Percentiles rank a stretch among this genome's conserved stretches.
Evolutionary conservation across 441 rosid genomes (phyloP).

Genomic region (Breynia disticha): DNA sequence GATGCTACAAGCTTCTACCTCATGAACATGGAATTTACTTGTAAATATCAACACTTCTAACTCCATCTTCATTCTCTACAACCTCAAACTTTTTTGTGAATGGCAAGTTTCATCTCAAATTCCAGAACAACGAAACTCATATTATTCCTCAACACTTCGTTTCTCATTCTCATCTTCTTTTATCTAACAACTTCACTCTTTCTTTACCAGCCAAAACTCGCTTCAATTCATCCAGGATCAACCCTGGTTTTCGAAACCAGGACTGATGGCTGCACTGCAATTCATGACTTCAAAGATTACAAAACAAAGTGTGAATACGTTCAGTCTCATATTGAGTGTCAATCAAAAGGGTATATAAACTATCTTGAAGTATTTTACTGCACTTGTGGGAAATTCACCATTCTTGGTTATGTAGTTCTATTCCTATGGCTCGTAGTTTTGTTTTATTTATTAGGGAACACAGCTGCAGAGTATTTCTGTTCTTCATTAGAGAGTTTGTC

Average conservation of each 20-base stretch:
- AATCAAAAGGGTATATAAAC: slow-evolving; percentile 70
- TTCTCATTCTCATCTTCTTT: slow-evolving; percentile 33
- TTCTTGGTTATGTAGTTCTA: slow-evolving; percentile 42
- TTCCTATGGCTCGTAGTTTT: slow-evolving; percentile 56
- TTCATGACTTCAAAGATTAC: slow-evolving; percentile 33
- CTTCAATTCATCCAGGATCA: slow-evolving; percentile 3
- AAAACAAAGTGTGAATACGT: slow-evolving; percentile 47
- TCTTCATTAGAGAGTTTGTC: slow-evolving; percentile 70
- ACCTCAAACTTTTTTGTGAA: slow-evolving; percentile 15
- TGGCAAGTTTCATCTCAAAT: slow-evolving; percentile 19
- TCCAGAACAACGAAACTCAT: background rate
- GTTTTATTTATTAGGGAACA: slow-evolving; percentile 74
- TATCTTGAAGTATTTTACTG: slow-evolving; percentile 76
- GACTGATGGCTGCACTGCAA: slow-evolving; percentile 23
- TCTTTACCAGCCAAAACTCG: slow-evolving; percentile 14
- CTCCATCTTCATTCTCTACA: slow-evolving; percentile 6
- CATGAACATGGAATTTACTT: too few relatives aligned
- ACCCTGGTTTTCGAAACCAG: slow-evolving; percentile 1
- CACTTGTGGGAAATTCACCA: slow-evolving; percentile 39
- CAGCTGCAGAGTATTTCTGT: slow-evolving; percentile 80
- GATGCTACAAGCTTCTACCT: too few relatives aligned
- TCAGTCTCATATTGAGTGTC: slow-evolving; percentile 42
- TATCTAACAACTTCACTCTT: slow-evolving; percentile 17
- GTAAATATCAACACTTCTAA: slow-evolving; percentile 11
- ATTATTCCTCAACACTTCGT: slow-evolving; percentile 13